A percentile compares a stretch with the other conserved stretches of the same genome.
Evolutionary conservation across 2,329 filamentous ascomycete species (phyloP).

Genomic region (Fusarium haematococcum): DNA sequence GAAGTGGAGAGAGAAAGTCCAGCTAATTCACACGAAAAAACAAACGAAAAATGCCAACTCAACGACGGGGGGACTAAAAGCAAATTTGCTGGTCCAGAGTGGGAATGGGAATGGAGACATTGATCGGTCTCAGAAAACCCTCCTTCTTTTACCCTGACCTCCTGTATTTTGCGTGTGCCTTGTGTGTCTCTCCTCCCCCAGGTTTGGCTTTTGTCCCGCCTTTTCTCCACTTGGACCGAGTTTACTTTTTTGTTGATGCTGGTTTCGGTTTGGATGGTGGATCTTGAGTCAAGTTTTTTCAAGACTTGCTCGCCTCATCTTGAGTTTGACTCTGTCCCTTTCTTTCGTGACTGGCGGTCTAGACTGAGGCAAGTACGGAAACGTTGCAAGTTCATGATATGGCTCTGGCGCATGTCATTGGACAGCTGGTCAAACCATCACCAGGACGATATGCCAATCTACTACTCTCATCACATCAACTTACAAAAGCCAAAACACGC

Average conservation of each 20-base stretch:
- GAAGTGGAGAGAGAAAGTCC: background rate
- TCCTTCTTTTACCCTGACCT: background rate
- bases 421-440: background rate
- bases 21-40: background rate
- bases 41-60: background rate
- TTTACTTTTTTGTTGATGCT: slow-evolving; percentile 21
- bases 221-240: slow-evolving; percentile 21
- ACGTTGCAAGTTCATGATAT: slow-evolving; percentile 23
- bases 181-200: background rate
- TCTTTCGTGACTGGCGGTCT: background rate
- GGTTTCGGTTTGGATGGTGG: slow-evolving; percentile 6
- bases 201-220: background rate
- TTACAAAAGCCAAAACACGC: background rate
- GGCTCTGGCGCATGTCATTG: background rate
- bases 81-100: slow-evolving; percentile 14
- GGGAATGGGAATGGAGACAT: slow-evolving; percentile 24
- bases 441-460: background rate
- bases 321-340: slow-evolving; percentile 20
- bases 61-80: background rate
- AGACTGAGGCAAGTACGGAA: slow-evolving; percentile 8
- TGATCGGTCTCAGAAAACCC: background rate
- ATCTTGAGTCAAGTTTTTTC: background rate
- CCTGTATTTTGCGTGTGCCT: background rate
- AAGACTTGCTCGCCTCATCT: slow-evolving; percentile 4
- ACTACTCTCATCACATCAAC: background rate